Evolutionary conservation across 225 moss, liverwort and hornwort species (phyloP).

Genomic region (Pseudoscleropodium purum): DNA sequence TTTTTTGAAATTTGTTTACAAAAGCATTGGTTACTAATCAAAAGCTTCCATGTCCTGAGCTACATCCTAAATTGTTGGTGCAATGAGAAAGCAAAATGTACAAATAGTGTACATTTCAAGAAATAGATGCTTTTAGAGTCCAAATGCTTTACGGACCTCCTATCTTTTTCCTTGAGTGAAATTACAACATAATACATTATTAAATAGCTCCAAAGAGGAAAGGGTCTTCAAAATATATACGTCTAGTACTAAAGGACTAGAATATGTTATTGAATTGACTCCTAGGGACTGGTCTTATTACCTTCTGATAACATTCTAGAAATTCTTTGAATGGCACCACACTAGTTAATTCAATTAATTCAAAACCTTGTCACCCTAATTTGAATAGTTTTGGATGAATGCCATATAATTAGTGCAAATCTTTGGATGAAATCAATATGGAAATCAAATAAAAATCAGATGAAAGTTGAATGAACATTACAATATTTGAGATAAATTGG

Average conservation of each 20-base stretch:
- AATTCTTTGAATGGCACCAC: neutral
- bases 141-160: accelerated
- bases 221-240: neutral
- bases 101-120: neutral
- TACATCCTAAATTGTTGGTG: no score
- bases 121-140: neutral
- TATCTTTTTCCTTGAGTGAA: neutral
- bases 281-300: neutral
- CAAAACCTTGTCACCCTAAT: no score
- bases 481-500: neutral
- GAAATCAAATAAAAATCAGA: neutral
- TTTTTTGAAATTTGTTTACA: neutral
- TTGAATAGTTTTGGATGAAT: neutral
- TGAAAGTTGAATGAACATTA: neutral
- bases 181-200: neutral
- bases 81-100: neutral
- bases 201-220: neutral
- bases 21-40: neutral
- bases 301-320: neutral
- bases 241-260: no score
- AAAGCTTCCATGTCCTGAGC: accelerated
- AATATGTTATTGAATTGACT: neutral
- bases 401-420: neutral
- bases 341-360: neutral
- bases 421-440: neutral